Evolutionary conservation across 495 filamentous ascomycete species (phyloP), one percentile per base, ranked within the genome.

Genomic region (Talaromyces thailandensis): DNA sequence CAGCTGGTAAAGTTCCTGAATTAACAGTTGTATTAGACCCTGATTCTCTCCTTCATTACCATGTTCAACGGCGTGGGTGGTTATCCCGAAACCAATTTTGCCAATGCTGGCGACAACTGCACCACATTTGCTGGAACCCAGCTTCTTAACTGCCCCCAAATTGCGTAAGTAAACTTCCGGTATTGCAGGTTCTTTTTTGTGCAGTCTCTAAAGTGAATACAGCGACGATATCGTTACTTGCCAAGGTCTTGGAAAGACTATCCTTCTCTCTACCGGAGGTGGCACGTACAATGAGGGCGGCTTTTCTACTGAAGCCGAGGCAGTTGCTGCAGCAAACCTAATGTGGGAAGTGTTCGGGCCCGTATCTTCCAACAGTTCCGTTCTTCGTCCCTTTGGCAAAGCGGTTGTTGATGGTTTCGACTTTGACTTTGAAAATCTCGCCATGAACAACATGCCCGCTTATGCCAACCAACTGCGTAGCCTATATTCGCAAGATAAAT

Each of bases 401-500:
- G 81, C 84, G 26, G 74, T 80, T 29, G 68, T 91, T 52, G 88
- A 92, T 66, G 88, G 88, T 2, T 91, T 91, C 67, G 88, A 92
- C 65, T 81, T 89, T 62, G 85, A 88, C 70, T 81, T 87, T 43
- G 86, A 89, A 65, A 73, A 75, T 58, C 51, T 62, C 7, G 65
- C 74, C 56, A 55, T 69, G 64, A 63, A 83, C 75, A 84, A 82
- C 72, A 80, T 71, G 2, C 73, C 76, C 2, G 43, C 59, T 9
- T 86, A 89, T 64, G 83, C 83, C 21, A 68, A 77, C 53, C 74
- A 78, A 56, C 75, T 90, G 5, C 82, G 86, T 24, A 56, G 66
- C 32, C 71, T 84, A 40, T 84, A 83, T 73, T 73, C 84, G 57
- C 72, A 75, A 5, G 80, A 78, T 26, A 68, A 28, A 4, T 73